Conservation (phyloP, 257 asterid species). For the Cruciata laevipes region DNA sequence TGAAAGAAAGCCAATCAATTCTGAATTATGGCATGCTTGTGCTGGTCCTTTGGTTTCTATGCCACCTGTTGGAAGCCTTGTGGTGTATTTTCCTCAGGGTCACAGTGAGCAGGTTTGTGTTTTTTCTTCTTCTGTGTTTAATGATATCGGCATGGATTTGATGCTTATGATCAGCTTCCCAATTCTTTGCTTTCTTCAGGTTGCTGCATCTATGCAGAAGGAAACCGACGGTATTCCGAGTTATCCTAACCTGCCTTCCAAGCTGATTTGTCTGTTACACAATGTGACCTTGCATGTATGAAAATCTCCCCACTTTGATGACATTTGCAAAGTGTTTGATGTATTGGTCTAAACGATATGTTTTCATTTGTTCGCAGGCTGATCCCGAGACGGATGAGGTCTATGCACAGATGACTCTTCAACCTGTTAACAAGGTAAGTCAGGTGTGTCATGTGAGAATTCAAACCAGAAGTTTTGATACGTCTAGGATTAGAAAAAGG, state of each 20-base stretch:
- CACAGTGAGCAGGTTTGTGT: constrained; percentile 88
- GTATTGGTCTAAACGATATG: constrained; percentile 6
- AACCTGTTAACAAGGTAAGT: constrained; percentile 68
- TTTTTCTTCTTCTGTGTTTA: constrained; percentile 12
- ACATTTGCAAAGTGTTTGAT: not conserved
- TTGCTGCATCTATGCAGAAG: constrained; percentile 97
- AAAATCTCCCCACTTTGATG: constrained; percentile 7
- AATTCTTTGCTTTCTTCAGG: constrained; percentile 35
- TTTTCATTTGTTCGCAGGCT: constrained; percentile 43
- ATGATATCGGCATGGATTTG: not conserved
- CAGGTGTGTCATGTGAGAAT: constrained; percentile 11
- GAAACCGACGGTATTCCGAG: constrained; percentile 78
- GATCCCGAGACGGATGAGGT: constrained; percentile 96
- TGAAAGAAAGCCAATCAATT: constrained; percentile 67
- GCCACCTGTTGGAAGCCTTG: constrained; percentile 97
- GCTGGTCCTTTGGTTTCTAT: constrained; percentile 92
- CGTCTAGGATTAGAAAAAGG: constrained; percentile 1
- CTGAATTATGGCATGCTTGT: constrained; percentile 99
- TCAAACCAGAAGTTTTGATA: not conserved
- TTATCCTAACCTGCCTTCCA: constrained; percentile 93
- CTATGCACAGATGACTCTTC: constrained; percentile 98
- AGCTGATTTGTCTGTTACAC: constrained; percentile 81
- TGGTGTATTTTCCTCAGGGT: constrained; percentile 95
- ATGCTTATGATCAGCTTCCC: not conserved
- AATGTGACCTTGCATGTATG: constrained; percentile 90